Evolutionary conservation across 306 rosid genomes (phyloP), one percentile per base, ranked within the genome.

Genomic region (Gillenia trifoliata): DNA sequence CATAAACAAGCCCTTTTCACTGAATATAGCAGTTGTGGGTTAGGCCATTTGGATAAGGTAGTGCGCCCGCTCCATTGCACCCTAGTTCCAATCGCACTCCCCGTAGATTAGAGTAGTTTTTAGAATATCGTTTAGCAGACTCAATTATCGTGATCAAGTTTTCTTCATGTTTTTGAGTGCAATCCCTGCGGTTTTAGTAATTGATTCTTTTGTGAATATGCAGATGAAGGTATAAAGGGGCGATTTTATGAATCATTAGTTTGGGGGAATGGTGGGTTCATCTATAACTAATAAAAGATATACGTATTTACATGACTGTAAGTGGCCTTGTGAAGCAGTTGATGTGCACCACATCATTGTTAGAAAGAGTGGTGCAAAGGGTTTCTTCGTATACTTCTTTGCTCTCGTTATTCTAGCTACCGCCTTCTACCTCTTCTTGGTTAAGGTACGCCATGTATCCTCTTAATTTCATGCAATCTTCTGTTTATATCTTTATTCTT

Each of bases 271-370:
- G 98, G 85, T 75, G 69, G 78, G 80, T 41, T 74, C 79, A 75
- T 78, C 88, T 68, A 72, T 85, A 70, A 84, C 86, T 70, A 85
- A 78, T 82, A 71, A 75, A 78, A 86, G 80, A 80, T 87, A 86
- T 74, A 85, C 56, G 17, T 93, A 93, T 30, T 29, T 80, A 30
- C 89, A 81, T 74, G 98, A 88, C 70, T 60, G 72, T 64, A 86
- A 90, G 25, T 82, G 89, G 79, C 84, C 87, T 26, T 74, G 86
- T 72, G 85, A 83, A 73, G 84, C 80, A 28, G 84, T 84, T 72
- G 93, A 93, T 52, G 71, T 80, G 43, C 98, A 92, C 83, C 90
- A 81, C 72, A 85, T 90, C 71, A 60, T 88, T 70, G 86, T 81
- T 71, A 83, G 68, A 72, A 90, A 77, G 66, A 76, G 72, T 56